Conservation (phyloP, 352 stramenopile genomes). For the Halophytophthora batemanensis region DNA sequence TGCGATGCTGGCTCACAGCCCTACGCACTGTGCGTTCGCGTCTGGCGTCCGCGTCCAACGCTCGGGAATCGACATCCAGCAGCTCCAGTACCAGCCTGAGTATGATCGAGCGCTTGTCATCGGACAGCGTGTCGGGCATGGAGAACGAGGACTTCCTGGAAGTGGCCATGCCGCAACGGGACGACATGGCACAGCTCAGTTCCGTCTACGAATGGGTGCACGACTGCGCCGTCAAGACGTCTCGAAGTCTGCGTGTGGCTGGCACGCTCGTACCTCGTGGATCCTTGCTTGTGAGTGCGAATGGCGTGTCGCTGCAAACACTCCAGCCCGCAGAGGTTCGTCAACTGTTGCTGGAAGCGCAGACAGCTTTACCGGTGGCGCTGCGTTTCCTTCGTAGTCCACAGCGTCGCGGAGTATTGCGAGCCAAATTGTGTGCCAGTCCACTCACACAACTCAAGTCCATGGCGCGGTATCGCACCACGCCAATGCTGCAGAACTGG, state of each 20-base stretch:
- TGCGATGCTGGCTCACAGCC: conserved; percentile 44
- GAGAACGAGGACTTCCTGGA: conserved; percentile 35
- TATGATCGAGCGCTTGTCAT: neutral
- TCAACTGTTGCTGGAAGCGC: conserved; percentile 37
- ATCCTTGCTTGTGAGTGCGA: conserved; percentile 57
- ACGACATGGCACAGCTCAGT: conserved; percentile 37
- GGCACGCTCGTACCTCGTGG: conserved; percentile 35
- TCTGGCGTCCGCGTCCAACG: no score
- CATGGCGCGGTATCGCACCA: conserved; percentile 45
- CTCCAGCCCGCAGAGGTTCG: conserved; percentile 40
- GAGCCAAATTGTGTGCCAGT: conserved; percentile 49
- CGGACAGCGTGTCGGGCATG: conserved; percentile 2
- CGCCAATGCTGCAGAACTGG: conserved; percentile 32
- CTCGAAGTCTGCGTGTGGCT: conserved; percentile 33
- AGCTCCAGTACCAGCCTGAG: no score
- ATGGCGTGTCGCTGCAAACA: conserved; percentile 62
- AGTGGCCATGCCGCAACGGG: conserved; percentile 23
- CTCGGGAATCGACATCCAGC: no score
- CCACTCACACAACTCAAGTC: conserved; percentile 59
- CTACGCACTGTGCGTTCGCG: conserved; percentile 19
- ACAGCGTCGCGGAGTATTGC: conserved; percentile 41
- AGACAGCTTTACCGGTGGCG: conserved; percentile 29
- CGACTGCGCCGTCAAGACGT: conserved; percentile 45
- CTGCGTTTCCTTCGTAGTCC: conserved; percentile 53
- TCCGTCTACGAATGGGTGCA: conserved; percentile 57